These are phyloP conservation scores for Fistulifera solaris DNA, from an alignment of 108 stramenopile species.

Conservation along the genomic window DNA sequence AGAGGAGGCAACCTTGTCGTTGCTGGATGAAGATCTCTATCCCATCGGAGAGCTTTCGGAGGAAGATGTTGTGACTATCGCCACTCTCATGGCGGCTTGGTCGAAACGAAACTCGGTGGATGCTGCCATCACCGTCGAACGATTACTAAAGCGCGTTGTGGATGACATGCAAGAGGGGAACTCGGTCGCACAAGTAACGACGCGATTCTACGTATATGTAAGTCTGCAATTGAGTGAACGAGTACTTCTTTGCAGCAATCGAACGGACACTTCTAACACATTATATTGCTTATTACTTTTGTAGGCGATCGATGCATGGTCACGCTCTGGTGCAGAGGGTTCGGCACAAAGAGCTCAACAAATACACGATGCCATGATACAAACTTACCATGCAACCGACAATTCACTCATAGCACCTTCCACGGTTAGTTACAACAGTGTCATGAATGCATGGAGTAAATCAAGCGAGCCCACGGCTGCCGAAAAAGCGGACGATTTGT, in stretches of 20 bases:
- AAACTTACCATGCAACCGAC: slow-evolving; percentile 24
- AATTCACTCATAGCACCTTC: slow-evolving; percentile 38
- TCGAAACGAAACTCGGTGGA: slow-evolving; percentile 36
- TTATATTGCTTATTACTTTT: too few species aligned
- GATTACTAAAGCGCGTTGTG: slow-evolving; percentile 50
- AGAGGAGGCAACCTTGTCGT: slow-evolving; percentile 24
- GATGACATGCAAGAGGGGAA: slow-evolving; percentile 39
- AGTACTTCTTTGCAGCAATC: slow-evolving; percentile 9
- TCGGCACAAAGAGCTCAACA: slow-evolving; percentile 51
- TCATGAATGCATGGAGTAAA: slow-evolving; percentile 65
- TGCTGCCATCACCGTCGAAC: slow-evolving; percentile 45
- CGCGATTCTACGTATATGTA: slow-evolving; percentile 24
- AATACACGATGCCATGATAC: slow-evolving; percentile 46
- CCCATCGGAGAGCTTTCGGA: slow-evolving; percentile 35
- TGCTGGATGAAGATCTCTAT: slow-evolving; percentile 12
- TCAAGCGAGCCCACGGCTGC: slow-evolving; percentile 28
- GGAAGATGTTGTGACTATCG: slow-evolving; percentile 49
- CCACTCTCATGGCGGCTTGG: slow-evolving; percentile 51
- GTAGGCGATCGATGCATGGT: slow-evolving; percentile 57
- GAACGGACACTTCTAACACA: too few species aligned
- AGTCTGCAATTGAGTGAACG: slow-evolving; percentile 14
- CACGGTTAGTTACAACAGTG: slow-evolving; percentile 49
- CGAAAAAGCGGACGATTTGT: slow-evolving; percentile 37
- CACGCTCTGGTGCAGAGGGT: slow-evolving; percentile 36
- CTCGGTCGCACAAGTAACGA: slow-evolving; percentile 23